Conservation (phyloP, 495 filamentous ascomycete species). For the Halenospora varia region DNA sequence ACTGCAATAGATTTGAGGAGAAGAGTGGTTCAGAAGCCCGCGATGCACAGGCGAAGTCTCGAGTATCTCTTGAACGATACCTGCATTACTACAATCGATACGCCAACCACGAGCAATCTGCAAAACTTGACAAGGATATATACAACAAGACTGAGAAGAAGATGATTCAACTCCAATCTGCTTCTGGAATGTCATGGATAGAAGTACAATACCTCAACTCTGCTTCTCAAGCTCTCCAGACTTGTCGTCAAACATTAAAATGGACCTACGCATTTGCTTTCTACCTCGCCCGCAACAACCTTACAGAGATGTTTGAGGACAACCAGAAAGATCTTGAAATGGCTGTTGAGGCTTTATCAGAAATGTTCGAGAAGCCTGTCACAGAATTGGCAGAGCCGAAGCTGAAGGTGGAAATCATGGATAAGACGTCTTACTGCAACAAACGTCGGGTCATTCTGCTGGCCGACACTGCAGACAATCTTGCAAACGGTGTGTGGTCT, state of each 20-base stretch:
- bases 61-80: constrained; percentile 87
- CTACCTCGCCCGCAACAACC: constrained; percentile 90
- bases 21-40: constrained; percentile 87
- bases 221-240: constrained; percentile 90
- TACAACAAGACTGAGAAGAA: constrained; percentile 97
- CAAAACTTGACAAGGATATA: constrained; percentile 93
- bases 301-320: constrained; percentile 96
- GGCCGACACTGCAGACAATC: constrained; percentile 84
- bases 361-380: constrained; percentile 97
- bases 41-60: constrained; percentile 83
- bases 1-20: constrained; percentile 96
- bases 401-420: constrained; percentile 95
- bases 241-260: constrained; percentile 93
- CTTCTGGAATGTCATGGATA: constrained; percentile 97
- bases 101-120: constrained; percentile 97
- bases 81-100: constrained; percentile 99
- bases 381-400: constrained; percentile 65
- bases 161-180: constrained; percentile 90
- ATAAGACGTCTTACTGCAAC: constrained; percentile 95
- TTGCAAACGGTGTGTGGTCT: constrained; percentile 71
- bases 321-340: constrained; percentile 98
- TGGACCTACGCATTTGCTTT: constrained; percentile 99
- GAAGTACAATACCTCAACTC: constrained; percentile 95
- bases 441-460: constrained; percentile 85
- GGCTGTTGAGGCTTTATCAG: constrained; percentile 89